phyloP scores from a whole-genome alignment of 345 rosid species.

The Gynandropsis gynandra region DNA sequence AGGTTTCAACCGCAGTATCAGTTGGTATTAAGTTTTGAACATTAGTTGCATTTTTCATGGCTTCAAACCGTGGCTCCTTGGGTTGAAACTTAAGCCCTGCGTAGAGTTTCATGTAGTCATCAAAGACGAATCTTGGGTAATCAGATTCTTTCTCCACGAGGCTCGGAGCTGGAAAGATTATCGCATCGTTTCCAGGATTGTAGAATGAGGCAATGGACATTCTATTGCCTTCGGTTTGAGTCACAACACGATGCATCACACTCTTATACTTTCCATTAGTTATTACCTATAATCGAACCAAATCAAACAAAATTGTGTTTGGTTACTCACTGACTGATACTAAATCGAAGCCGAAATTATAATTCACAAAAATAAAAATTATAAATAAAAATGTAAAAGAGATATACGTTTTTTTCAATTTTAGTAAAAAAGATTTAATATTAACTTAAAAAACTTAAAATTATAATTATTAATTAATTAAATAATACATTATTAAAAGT shows the following conservation, averaged over 20 bases:
- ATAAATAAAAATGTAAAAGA: too few species aligned
- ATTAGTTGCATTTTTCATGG: slow-evolving; percentile 54
- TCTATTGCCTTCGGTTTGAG: slow-evolving; percentile 65
- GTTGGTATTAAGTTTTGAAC: slow-evolving; percentile 34
- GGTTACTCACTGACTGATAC: too few species aligned
- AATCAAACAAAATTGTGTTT: too few species aligned
- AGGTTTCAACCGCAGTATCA: slow-evolving; percentile 36
- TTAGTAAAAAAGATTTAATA: too few species aligned
- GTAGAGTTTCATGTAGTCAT: slow-evolving; percentile 91
- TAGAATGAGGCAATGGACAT: slow-evolving; percentile 94
- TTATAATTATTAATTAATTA: too few species aligned
- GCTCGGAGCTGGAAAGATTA: slow-evolving; percentile 66
- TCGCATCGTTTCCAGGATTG: slow-evolving; percentile 82
- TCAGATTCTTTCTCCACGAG: slow-evolving; percentile 45
- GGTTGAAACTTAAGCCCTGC: slow-evolving; percentile 76
- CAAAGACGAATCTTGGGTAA: slow-evolving; percentile 83
- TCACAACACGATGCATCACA: slow-evolving; percentile 70
- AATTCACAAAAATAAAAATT: too few species aligned
- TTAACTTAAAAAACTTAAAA: too few species aligned
- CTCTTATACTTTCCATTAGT: slow-evolving; percentile 95
- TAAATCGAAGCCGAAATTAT: too few species aligned
- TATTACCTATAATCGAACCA: slow-evolving; percentile 45
- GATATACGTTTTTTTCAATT: too few species aligned
- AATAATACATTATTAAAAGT: too few species aligned
- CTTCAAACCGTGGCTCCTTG: slow-evolving; percentile 83